A percentile compares a stretch with the other conserved stretches of the same genome.
These are phyloP conservation scores for Triticum turgidum DNA, from an alignment of 176 grass and related monocot species.

Conservation along the genomic window DNA sequence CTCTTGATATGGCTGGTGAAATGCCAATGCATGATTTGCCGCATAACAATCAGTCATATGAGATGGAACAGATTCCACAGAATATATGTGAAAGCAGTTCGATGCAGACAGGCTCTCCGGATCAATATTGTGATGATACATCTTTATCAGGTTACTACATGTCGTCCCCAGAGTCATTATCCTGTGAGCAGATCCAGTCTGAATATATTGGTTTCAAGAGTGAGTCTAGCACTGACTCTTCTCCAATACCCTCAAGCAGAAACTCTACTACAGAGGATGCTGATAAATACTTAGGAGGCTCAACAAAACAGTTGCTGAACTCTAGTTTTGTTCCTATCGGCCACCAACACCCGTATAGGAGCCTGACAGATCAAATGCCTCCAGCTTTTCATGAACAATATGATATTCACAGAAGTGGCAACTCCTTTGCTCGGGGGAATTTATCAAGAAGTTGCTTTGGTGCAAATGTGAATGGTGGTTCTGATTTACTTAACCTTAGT, in stretches of 20 bases:
- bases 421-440: conserved; percentile 35
- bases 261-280: conserved; percentile 68
- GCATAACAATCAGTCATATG: conserved; percentile 42
- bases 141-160: conserved; percentile 49
- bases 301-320: conserved; percentile 48
- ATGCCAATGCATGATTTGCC: conserved; percentile 33
- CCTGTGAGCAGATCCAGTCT: conserved; percentile 47
- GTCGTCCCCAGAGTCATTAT: conserved; percentile 34
- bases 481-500: conserved; percentile 66
- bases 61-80: conserved; percentile 37
- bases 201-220: conserved; percentile 60
- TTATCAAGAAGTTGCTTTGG: conserved; percentile 35
- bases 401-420: conserved; percentile 33
- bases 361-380: conserved; percentile 31
- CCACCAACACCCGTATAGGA: conserved; percentile 39
- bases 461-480: conserved; percentile 48
- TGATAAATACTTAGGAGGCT: conserved; percentile 44
- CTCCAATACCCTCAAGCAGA: conserved; percentile 78
- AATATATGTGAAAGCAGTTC: conserved; percentile 50
- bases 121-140: conserved; percentile 57
- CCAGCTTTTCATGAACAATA: conserved; percentile 40
- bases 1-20: conserved; percentile 34
- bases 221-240: conserved; percentile 94
- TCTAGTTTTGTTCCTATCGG: conserved; percentile 29
- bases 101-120: conserved; percentile 37